phyloP scores from a whole-genome alignment of 1,139 yeast genomes.

The Geotrichum cucujoidarum region DNA sequence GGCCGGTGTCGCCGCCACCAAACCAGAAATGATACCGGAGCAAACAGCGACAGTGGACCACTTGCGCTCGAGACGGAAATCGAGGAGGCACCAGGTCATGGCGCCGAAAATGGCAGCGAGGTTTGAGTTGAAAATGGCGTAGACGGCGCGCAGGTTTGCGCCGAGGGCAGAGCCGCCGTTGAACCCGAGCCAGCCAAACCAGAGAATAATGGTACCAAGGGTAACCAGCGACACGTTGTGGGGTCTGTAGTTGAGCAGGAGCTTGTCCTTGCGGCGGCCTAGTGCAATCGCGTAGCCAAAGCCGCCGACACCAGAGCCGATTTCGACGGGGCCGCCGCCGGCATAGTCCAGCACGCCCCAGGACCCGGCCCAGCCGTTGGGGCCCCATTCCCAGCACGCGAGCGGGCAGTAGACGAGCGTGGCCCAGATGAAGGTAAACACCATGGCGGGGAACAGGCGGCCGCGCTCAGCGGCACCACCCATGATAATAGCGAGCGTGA shows the following conservation, averaged over 20 bases:
- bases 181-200: conserved; percentile 76
- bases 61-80: conserved; percentile 78
- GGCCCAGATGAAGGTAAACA: conserved; percentile 82
- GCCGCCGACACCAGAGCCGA: conserved; percentile 85
- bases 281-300: conserved; percentile 77
- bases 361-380: conserved; percentile 82
- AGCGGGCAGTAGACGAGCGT: conserved; percentile 90
- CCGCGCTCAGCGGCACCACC: conserved; percentile 98
- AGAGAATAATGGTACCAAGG: conserved; percentile 63
- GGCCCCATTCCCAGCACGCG: conserved; percentile 92
- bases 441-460: conserved; percentile 74
- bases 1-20: conserved; percentile 94
- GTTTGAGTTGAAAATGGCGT: conserved; percentile 89
- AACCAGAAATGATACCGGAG: conserved; percentile 91
- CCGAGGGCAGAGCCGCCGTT: conserved; percentile 67
- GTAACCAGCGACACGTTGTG: conserved; percentile 87
- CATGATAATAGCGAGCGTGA: conserved; percentile 83
- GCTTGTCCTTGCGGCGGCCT: conserved; percentile 77
- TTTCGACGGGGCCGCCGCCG: conserved; percentile 97
- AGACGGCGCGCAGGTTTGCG: conserved; percentile 63
- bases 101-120: conserved; percentile 89
- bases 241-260: conserved; percentile 86
- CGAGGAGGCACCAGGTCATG: conserved; percentile 85
- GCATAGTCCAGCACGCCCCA: conserved; percentile 96
- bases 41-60: conserved; percentile 96